Conservation (phyloP, 495 filamentous ascomycete species). For the Hypomontagnella submonticulosa region DNA sequence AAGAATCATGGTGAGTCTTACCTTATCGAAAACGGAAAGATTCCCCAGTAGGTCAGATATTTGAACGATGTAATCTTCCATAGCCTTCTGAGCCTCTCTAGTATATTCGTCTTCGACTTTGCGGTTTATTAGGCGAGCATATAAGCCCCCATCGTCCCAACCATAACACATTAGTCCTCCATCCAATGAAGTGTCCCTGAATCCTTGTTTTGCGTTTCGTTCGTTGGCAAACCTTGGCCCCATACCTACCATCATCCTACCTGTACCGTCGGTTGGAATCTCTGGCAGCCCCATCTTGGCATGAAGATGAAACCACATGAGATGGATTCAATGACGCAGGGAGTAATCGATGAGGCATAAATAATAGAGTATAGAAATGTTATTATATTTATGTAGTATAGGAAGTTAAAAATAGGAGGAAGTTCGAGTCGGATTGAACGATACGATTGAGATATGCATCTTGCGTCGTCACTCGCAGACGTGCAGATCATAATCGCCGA, state of each 20-base stretch:
- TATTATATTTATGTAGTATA: constrained; percentile 2
- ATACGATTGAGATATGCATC: background rate
- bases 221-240: background rate
- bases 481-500: background rate
- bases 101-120: background rate
- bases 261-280: background rate
- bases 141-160: constrained; percentile 11
- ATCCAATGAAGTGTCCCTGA: background rate
- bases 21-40: background rate
- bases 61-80: background rate
- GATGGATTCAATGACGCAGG: too few species aligned
- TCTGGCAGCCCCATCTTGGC: constrained; percentile 1
- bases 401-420: background rate
- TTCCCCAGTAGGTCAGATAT: background rate
- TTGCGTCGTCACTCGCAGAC: background rate
- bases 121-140: constrained; percentile 1
- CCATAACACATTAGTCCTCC: constrained; percentile 12
- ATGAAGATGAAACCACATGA: background rate
- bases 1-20: background rate
- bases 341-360: background rate
- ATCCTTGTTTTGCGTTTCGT: background rate
- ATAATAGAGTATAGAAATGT: background rate
- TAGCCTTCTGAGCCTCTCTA: background rate
- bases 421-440: background rate
- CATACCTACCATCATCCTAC: background rate